Evolutionary conservation across 148 eudicot genomes (phyloP).

Genomic region (Chenopodium berlandieri): DNA sequence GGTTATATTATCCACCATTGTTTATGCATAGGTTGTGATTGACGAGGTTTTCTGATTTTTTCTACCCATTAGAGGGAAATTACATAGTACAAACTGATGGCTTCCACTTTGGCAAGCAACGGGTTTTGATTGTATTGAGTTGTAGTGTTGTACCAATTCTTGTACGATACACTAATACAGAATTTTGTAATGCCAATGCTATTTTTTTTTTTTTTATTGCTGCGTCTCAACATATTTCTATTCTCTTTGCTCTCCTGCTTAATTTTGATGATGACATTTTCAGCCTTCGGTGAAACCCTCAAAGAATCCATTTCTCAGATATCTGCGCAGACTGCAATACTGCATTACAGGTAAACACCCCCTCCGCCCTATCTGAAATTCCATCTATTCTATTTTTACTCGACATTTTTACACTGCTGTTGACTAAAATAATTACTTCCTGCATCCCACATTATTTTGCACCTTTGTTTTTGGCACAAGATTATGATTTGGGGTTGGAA

Average conservation of each 20-base stretch:
- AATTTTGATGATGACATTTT: neutral
- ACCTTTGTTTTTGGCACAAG: neutral
- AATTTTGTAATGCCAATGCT: slow-evolving; percentile 18
- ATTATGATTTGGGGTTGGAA: neutral
- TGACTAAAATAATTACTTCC: neutral
- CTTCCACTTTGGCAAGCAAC: slow-evolving; percentile 17
- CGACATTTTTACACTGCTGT: neutral
- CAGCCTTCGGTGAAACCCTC: neutral
- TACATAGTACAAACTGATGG: slow-evolving; percentile 4
- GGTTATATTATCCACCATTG: slow-evolving; percentile 1
- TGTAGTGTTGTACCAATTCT: slow-evolving; percentile 23
- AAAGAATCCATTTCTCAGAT: neutral
- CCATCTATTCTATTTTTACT: neutral
- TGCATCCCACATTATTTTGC: neutral
- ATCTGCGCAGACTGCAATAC: neutral
- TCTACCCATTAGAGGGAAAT: slow-evolving; percentile 9
- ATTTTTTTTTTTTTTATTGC: neutral
- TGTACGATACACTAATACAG: slow-evolving; percentile 21
- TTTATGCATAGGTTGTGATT: slow-evolving; percentile 13
- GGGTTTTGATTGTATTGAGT: slow-evolving; percentile 23
- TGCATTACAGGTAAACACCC: neutral
- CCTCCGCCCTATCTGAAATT: neutral
- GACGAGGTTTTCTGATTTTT: slow-evolving; percentile 7
- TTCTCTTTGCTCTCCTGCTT: neutral
- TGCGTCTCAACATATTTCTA: neutral